Conservation (phyloP, 331 rosid genomes). For the Quercus tomentella region DNA sequence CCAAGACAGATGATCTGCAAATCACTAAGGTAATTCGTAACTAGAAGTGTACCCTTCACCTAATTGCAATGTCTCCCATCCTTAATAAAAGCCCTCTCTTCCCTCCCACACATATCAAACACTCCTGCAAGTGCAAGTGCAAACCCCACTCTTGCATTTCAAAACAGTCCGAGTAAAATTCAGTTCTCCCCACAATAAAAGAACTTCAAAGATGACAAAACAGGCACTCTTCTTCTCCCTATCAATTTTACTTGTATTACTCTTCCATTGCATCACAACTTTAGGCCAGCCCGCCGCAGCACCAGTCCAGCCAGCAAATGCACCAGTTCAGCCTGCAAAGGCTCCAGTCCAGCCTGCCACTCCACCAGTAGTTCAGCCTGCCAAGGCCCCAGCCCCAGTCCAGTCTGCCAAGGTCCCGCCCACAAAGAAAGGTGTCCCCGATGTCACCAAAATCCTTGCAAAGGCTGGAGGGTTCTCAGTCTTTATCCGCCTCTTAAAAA, state of each 20-base stretch:
- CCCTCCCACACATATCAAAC: not conserved
- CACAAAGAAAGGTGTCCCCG: not conserved
- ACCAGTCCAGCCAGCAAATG: slow-evolving; percentile 12
- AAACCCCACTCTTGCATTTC: not conserved
- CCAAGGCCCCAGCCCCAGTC: not conserved
- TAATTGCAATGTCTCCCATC: not conserved
- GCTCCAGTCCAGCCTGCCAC: slow-evolving; percentile 7
- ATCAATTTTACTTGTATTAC: slow-evolving; percentile 10
- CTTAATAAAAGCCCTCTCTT: not conserved
- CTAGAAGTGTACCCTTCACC: not conserved
- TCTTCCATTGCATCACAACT: slow-evolving; percentile 13
- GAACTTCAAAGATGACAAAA: not conserved
- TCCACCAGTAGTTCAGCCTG: not conserved
- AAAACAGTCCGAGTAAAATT: not conserved
- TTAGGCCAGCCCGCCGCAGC: slow-evolving; percentile 18
- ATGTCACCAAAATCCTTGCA: slow-evolving; percentile 27
- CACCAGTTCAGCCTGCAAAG: slow-evolving; percentile 10
- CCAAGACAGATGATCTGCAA: not conserved
- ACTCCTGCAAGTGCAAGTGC: not conserved
- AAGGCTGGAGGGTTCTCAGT: slow-evolving; percentile 23
- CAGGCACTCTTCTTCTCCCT: not conserved
- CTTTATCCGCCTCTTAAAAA: slow-evolving; percentile 37
- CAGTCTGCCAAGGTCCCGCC: not conserved
- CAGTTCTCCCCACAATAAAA: not conserved
- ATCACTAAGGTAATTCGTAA: not conserved